Percentiles rank a stretch among this genome's conserved stretches.
These are phyloP conservation scores for Porcisia deanei DNA, from an alignment of 208 protist species.

Conservation along the genomic window DNA sequence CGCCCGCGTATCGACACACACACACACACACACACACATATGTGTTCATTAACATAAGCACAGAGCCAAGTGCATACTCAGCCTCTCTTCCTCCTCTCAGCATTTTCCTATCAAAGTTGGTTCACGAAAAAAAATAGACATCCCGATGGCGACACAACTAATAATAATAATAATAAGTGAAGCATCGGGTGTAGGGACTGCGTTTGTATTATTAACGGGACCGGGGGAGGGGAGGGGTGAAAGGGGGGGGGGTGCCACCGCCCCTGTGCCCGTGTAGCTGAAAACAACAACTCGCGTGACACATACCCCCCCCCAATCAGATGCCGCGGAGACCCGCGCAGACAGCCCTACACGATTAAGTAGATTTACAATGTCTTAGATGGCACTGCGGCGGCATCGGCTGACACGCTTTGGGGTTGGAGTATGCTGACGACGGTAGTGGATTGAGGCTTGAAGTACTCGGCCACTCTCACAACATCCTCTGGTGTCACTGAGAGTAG, in stretches of 20 bases:
- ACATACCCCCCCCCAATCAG: neutral
- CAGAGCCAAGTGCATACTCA: conserved; percentile 4
- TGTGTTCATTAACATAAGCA: neutral
- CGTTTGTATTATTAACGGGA: neutral
- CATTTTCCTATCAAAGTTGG: neutral
- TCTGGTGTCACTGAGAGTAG: conserved; percentile 65
- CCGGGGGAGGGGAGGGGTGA: neutral
- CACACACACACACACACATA: conserved; percentile 1
- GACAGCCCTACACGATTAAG: neutral
- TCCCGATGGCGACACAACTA: too few species aligned
- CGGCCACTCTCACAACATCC: conserved; percentile 58
- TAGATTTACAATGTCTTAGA: neutral
- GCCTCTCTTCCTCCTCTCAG: too few species aligned
- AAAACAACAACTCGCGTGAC: neutral
- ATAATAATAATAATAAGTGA: too few species aligned
- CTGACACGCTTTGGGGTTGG: conserved; percentile 23
- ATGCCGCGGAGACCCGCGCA: too few species aligned
- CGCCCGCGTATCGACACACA: neutral
- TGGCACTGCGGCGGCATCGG: neutral
- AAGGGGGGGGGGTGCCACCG: too few species aligned
- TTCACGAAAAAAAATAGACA: neutral
- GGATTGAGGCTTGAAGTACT: conserved; percentile 54
- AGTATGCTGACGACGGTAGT: conserved; percentile 32
- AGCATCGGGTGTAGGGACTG: too few species aligned
- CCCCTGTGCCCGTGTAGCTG: neutral